Evolutionary conservation across 1,139 yeast genomes (phyloP).

Genomic region (Entelexis sorbosivorans): DNA sequence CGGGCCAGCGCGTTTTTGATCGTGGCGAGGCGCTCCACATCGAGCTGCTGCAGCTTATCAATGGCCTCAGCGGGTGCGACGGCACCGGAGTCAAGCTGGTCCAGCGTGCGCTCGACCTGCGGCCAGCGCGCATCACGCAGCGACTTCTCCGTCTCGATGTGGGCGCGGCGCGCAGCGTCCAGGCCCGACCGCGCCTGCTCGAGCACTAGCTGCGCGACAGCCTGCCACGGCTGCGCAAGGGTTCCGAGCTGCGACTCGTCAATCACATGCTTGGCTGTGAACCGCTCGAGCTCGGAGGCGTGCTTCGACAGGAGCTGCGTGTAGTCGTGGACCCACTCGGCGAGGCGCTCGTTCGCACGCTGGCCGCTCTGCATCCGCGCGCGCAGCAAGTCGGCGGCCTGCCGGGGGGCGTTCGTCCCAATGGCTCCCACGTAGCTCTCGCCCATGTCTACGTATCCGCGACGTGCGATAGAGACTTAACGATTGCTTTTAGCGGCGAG

Average conservation of each 20-base stretch:
- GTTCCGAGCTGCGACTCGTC: slow-evolving; percentile 28
- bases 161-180: slow-evolving; percentile 28
- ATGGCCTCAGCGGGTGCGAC: slow-evolving; percentile 24
- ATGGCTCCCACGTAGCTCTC: slow-evolving; percentile 30
- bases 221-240: slow-evolving; percentile 30
- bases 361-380: slow-evolving; percentile 29
- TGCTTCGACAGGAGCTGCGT: slow-evolving; percentile 30
- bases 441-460: slow-evolving; percentile 10
- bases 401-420: slow-evolving; percentile 27
- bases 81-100: slow-evolving; percentile 27
- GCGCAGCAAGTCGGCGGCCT: slow-evolving; percentile 28
- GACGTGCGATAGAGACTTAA: not conserved
- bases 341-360: slow-evolving; percentile 28
- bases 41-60: slow-evolving; percentile 76
- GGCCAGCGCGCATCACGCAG: slow-evolving; percentile 27
- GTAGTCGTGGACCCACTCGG: slow-evolving; percentile 33
- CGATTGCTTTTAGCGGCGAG: slow-evolving; percentile 3
- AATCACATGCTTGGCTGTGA: slow-evolving; percentile 24
- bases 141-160: slow-evolving; percentile 30
- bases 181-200: slow-evolving; percentile 28
- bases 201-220: slow-evolving; percentile 25
- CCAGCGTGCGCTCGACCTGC: slow-evolving; percentile 28
- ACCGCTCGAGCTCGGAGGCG: slow-evolving; percentile 31
- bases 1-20: slow-evolving; percentile 59
- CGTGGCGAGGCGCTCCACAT: slow-evolving; percentile 52